Conservation (phyloP, 306 rosid species). For the Amphicarpaea edgeworthii region DNA sequence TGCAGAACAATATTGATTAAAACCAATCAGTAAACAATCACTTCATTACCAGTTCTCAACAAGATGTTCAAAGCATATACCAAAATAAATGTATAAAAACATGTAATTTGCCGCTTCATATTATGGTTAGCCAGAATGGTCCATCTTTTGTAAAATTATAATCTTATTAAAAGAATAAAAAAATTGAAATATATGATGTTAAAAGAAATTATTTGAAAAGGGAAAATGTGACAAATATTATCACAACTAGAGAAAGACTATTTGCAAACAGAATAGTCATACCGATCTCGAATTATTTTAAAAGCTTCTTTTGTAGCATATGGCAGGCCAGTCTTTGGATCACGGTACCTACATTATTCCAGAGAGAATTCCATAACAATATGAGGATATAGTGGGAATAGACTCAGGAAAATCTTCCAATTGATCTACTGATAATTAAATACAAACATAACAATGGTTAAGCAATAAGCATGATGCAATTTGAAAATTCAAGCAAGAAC, state of each 20-base stretch:
- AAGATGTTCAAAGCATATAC: constrained; percentile 14
- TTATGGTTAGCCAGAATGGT: constrained; percentile 21
- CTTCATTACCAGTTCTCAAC: constrained; percentile 8
- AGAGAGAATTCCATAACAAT: constrained; percentile 35
- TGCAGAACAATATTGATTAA: constrained; percentile 50
- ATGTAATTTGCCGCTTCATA: constrained; percentile 7
- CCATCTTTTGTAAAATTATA: background rate
- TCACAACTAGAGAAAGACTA: constrained; percentile 27
- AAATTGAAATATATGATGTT: background rate
- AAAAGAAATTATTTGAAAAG: constrained; percentile 20
- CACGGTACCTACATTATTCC: constrained; percentile 77
- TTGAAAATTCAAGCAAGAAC: constrained; percentile 4
- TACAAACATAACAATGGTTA: constrained; percentile 5
- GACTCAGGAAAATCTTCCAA: constrained; percentile 27
- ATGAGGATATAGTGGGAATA: background rate
- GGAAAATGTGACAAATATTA: constrained; percentile 11
- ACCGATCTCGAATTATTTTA: constrained; percentile 80
- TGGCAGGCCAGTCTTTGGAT: constrained; percentile 89
- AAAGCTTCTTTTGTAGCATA: constrained; percentile 95
- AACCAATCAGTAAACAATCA: constrained; percentile 23
- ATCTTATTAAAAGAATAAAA: constrained; percentile 16
- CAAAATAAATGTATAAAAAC: background rate
- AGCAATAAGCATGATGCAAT: constrained; percentile 36
- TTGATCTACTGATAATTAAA: constrained; percentile 1
- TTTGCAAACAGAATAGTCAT: constrained; percentile 47